These are phyloP conservation scores for Wallacemonas sp. DNA, from an alignment of 208 protist genomes.

Conservation along the genomic window DNA sequence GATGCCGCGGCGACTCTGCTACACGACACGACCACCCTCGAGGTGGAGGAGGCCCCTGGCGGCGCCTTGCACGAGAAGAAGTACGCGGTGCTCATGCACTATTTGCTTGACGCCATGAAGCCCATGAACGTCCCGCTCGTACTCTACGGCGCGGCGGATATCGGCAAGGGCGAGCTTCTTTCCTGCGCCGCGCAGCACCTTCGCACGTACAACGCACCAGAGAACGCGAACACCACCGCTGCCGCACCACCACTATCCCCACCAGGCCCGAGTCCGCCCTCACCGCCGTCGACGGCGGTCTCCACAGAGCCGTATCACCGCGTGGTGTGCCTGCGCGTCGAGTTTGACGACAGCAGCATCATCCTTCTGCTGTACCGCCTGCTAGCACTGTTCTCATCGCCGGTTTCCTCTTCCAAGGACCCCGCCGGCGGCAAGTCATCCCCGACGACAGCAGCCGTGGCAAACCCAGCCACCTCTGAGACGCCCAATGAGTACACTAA, in stretches of 20 bases:
- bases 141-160: slow-evolving; percentile 57
- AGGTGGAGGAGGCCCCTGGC: slow-evolving; percentile 13
- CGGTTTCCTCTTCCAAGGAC: background rate
- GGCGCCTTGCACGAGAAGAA: slow-evolving; percentile 46
- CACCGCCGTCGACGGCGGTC: background rate
- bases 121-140: slow-evolving; percentile 57
- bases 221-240: background rate
- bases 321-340: slow-evolving; percentile 44
- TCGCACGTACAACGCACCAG: background rate
- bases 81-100: slow-evolving; percentile 31
- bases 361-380: slow-evolving; percentile 62
- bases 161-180: slow-evolving; percentile 64
- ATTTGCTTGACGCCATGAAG: slow-evolving; percentile 43
- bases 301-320: slow-evolving; percentile 16
- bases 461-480: too few relatives aligned
- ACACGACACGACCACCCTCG: background rate
- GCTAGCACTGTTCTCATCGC: slow-evolving; percentile 41
- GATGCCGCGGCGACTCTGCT: background rate
- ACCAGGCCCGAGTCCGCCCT: background rate
- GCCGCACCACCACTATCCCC: background rate
- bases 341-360: slow-evolving; percentile 44
- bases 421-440: background rate
- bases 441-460: too few relatives aligned
- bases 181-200: slow-evolving; percentile 46
- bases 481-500: slow-evolving; percentile 28